Base-by-base conservation (phyloP, 257 asterid species). In the Gynochthodes officinalis region DNA sequence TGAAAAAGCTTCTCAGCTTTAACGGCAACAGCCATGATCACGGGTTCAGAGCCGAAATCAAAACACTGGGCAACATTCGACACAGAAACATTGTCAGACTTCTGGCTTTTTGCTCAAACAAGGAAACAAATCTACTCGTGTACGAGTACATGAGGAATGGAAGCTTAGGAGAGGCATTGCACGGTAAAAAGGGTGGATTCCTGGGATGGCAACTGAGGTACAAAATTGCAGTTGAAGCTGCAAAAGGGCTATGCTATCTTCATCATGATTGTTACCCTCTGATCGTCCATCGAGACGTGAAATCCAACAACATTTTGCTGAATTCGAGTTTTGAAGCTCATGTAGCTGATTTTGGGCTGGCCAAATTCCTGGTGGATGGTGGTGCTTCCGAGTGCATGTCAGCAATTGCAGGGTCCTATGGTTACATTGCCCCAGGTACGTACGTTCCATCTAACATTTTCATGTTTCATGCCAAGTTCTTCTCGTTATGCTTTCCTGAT, bases 311-410 rank as follows among this genome's bases (percentile, higher is more conserved):
- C 33, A 94, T 94, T 40, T 52, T 94, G 76, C 65, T 94, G 82
- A 79, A 88, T 72, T 89, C 97, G 9, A 85, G 77, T 52, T 91
- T 84, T 21, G 98, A 94, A 79, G 98, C 98, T 50, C 97, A 89
- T 57, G 98, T 94, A 32, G 98, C 98, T 0, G 98, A 94, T 80
- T 94, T 94, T 49, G 98, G 99, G 33, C 69, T 94, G 77, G 99
- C 99, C 3, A 94, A 90, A 82, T 94, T 87, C 85, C 76, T 91
- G 85, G 87, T 76, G n/a, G 99, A 84, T 40, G 89, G 87, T 19
- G 97, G 87, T 8, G 96, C 96, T 32, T 91, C 97, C 3, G 92
- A 94, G 73, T 91, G 97, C 83, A 94, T 94, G 99, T 94, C 99
- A 21, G 97, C 95, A 6, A 76, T 94, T 59, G 99, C 96, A 7